These are phyloP conservation scores for Hypoxylon perforatum DNA, from an alignment of 495 filamentous ascomycete species.

Conservation along the genomic window DNA sequence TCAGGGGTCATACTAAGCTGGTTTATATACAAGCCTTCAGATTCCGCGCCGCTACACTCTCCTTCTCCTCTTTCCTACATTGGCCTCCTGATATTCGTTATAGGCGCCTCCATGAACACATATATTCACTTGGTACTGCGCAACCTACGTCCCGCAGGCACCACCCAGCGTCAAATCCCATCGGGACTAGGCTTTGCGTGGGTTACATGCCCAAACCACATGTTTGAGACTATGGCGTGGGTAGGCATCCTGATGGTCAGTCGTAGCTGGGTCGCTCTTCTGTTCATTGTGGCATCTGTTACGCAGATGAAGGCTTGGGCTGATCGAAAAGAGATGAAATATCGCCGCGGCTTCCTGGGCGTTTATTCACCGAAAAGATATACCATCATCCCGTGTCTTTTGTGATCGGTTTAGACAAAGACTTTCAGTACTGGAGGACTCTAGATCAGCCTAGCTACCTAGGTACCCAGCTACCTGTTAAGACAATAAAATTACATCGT, in stretches of 20 bases:
- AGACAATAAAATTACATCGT: neutral
- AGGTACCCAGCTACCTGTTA: neutral
- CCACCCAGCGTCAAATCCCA: slow-evolving; percentile 74
- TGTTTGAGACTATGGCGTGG: slow-evolving; percentile 78
- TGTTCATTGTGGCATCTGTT: slow-evolving; percentile 68
- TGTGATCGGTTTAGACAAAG: neutral
- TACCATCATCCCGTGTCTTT: slow-evolving; percentile 63
- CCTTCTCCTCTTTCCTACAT: slow-evolving; percentile 55
- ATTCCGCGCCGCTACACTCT: slow-evolving; percentile 42
- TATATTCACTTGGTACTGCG: slow-evolving; percentile 70
- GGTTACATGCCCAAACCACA: slow-evolving; percentile 83
- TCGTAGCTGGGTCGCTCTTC: slow-evolving; percentile 68
- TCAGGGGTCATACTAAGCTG: slow-evolving; percentile 75
- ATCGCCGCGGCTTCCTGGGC: slow-evolving; percentile 76
- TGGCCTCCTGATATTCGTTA: slow-evolving; percentile 66
- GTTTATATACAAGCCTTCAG: slow-evolving; percentile 71
- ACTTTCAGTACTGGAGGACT: neutral
- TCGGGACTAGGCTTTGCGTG: slow-evolving; percentile 71
- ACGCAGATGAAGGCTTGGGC: slow-evolving; percentile 75
- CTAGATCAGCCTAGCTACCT: neutral
- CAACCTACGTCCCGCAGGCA: slow-evolving; percentile 68
- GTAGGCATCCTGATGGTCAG: slow-evolving; percentile 67
- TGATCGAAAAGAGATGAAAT: slow-evolving; percentile 77
- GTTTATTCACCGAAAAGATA: slow-evolving; percentile 75
- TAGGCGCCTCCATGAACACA: slow-evolving; percentile 73